A percentile compares a stretch with the other conserved stretches of the same genome.
Evolutionary conservation across 164 flowering plant genomes (phyloP).

Genomic region (Piper longum): DNA sequence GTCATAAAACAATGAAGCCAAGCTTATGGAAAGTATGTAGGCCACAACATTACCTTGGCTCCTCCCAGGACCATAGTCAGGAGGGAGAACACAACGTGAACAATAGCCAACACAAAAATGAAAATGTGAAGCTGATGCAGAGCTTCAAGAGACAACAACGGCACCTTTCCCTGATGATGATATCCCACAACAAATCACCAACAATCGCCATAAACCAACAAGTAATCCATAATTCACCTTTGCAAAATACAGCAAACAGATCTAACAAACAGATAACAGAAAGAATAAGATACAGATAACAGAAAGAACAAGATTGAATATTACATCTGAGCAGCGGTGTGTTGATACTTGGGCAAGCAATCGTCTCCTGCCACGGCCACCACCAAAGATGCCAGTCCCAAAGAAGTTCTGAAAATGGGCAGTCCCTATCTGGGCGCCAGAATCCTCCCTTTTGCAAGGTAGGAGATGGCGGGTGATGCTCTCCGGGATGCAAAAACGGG

Average conservation of each 20-base stretch:
- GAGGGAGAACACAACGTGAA: slow-evolving; percentile 59
- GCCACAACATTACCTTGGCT: slow-evolving; percentile 26
- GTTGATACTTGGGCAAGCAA: slow-evolving; percentile 22
- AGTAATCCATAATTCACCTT: not conserved
- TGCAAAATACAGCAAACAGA: not conserved
- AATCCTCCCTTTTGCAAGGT: slow-evolving; percentile 37
- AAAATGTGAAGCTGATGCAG: slow-evolving; percentile 82
- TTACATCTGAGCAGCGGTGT: slow-evolving; percentile 19
- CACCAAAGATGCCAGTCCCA: not conserved
- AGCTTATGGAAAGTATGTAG: not conserved
- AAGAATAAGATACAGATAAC: not conserved
- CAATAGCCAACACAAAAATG: slow-evolving; percentile 75
- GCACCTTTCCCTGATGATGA: slow-evolving; percentile 50
- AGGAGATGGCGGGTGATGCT: slow-evolving; percentile 22
- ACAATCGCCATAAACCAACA: not conserved
- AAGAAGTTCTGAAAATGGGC: slow-evolving; percentile 2
- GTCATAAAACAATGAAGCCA: not conserved
- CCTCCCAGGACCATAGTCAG: slow-evolving; percentile 72
- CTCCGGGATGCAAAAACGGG: slow-evolving; percentile 35
- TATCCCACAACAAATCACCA: not conserved
- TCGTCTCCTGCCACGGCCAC: not conserved
- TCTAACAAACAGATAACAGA: not conserved
- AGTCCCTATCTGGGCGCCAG: not conserved
- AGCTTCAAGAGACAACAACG: slow-evolving; percentile 52
- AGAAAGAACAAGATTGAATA: not conserved